Base-by-base conservation (phyloP, 345 rosid genomes). In the Arabis hirsuta region DNA sequence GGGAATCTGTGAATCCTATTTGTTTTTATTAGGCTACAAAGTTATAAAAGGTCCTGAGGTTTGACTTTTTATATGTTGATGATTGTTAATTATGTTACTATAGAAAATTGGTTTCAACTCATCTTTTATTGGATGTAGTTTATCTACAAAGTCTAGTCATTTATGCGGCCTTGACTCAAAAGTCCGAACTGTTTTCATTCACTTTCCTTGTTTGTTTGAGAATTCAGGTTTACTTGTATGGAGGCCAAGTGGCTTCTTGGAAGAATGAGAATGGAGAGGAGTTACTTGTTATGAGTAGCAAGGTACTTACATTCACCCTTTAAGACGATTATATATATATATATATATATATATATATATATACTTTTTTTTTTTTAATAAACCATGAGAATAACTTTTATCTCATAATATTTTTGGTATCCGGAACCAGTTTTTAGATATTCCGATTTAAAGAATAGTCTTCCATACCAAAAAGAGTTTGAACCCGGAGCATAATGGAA, bases 211-310 rank as follows among this genome's bases (percentile, higher is more conserved):
- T 27, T 7, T 36, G 10, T 5, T 39, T 32, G 42, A 52, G 45
- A 47, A 52, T 16, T 44, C 79, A 92, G 97, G 86, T 92, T 51
- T 92, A 85, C 80, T 72, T 92, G 71, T 85, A 83, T 66, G 96
- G 97, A 42, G 93, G 82, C 41, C 96, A 93, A 38, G 96, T 94
- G 32, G 84, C 84, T 41, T 91, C 98, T 53, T 94, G 97, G 96
- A 94, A 88, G 84, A 88, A 86, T 71, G 91, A 82, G 68, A 79
- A 78, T 12, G 81, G 87, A 16, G 97, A 94, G 71, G 95, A 94
- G 59, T 78, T 94, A 76, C 95, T 94, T 76, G 86, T 89, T 67
- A 67, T 91, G 70, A 89, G 97, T 67, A 85, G 81, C 73, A 93
- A 87, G 96, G 98, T 90, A 16, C 8, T 43, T 65, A 50, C 8